Percentiles rank a stretch among this genome's conserved stretches.
Evolutionary conservation across 495 filamentous ascomycete genomes (phyloP).

Genomic region (Podospora sp.): DNA sequence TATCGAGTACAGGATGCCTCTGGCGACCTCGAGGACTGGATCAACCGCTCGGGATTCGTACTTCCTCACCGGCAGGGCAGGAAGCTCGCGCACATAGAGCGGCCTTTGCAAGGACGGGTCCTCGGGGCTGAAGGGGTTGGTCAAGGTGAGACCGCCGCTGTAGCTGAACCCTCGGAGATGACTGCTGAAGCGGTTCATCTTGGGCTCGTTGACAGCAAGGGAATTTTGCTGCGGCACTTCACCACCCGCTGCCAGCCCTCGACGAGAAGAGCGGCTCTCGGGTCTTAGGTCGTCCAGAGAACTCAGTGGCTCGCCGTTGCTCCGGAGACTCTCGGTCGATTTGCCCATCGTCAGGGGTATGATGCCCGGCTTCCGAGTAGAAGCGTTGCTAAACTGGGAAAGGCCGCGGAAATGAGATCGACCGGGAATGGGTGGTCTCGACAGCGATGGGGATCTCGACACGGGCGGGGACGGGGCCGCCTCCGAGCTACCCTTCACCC

Average conservation of each 20-base stretch:
- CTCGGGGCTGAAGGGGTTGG: slow-evolving; percentile 64
- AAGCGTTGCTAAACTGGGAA: slow-evolving; percentile 63
- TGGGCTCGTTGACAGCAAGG: slow-evolving; percentile 12
- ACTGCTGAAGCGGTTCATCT: slow-evolving; percentile 66
- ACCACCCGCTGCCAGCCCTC: not conserved
- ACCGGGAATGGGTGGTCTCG: slow-evolving; percentile 68
- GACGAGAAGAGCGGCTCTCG: slow-evolving; percentile 18
- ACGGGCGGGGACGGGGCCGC: slow-evolving; percentile 22
- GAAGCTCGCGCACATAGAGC: slow-evolving; percentile 69
- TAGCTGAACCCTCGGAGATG: slow-evolving; percentile 71
- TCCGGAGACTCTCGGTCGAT: slow-evolving; percentile 70
- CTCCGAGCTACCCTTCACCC: slow-evolving; percentile 59
- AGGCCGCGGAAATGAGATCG: slow-evolving; percentile 73
- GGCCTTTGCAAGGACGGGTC: slow-evolving; percentile 51
- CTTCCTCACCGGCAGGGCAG: slow-evolving; percentile 79
- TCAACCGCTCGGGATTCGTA: slow-evolving; percentile 55
- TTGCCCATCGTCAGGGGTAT: slow-evolving; percentile 66
- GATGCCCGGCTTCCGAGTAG: slow-evolving; percentile 63
- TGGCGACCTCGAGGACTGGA: slow-evolving; percentile 72
- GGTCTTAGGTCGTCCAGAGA: slow-evolving; percentile 48
- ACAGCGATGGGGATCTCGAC: slow-evolving; percentile 42
- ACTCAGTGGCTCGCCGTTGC: slow-evolving; percentile 76
- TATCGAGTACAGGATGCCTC: slow-evolving; percentile 84
- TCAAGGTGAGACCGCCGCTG: slow-evolving; percentile 49
- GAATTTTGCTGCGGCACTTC: not conserved